Evolutionary conservation across 2,329 filamentous ascomycete genomes (phyloP).

Genomic region (Diplodia scrobiculata): DNA sequence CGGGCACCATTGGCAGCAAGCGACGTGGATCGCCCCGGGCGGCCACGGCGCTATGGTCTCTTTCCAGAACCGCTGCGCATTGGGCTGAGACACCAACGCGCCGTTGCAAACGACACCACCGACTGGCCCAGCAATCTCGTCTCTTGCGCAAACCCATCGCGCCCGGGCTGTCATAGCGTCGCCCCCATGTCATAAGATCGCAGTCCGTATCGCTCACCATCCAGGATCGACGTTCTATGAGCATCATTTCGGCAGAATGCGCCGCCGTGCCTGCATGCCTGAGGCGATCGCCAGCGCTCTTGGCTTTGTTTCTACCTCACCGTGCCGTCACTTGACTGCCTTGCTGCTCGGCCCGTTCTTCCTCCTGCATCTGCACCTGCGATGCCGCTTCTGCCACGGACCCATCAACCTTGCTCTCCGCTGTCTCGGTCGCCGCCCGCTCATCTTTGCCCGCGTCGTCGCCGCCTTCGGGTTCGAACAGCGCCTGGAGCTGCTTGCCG

Average conservation of each 20-base stretch:
- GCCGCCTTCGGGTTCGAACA: conserved; percentile 49
- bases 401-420: conserved; percentile 43
- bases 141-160: conserved; percentile 24
- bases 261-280: conserved; percentile 31
- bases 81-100: conserved; percentile 23
- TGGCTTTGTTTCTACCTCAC: conserved; percentile 34
- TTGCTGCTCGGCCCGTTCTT: conserved; percentile 42
- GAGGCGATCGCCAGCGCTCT: conserved; percentile 36
- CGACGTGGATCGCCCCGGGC: conserved; percentile 20
- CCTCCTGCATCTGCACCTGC: conserved; percentile 43
- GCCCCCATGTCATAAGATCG: conserved; percentile 28
- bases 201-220: conserved; percentile 25
- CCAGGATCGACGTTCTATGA: conserved; percentile 26
- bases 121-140: conserved; percentile 28
- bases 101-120: conserved; percentile 16
- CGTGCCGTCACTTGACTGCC: conserved; percentile 43
- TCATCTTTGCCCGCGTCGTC: conserved; percentile 39
- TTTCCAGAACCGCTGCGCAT: conserved; percentile 18
- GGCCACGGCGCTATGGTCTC: conserved; percentile 24
- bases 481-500: conserved; percentile 65
- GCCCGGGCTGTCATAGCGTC: conserved; percentile 14
- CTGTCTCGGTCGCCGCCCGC: conserved; percentile 39
- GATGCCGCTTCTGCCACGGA: conserved; percentile 40
- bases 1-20: conserved; percentile 1
- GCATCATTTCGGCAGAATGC: conserved; percentile 28